Evolutionary conservation across 352 stramenopile species (phyloP), one percentile per base, ranked within the genome.

Genomic region (Phytophthora gonapodyides): DNA sequence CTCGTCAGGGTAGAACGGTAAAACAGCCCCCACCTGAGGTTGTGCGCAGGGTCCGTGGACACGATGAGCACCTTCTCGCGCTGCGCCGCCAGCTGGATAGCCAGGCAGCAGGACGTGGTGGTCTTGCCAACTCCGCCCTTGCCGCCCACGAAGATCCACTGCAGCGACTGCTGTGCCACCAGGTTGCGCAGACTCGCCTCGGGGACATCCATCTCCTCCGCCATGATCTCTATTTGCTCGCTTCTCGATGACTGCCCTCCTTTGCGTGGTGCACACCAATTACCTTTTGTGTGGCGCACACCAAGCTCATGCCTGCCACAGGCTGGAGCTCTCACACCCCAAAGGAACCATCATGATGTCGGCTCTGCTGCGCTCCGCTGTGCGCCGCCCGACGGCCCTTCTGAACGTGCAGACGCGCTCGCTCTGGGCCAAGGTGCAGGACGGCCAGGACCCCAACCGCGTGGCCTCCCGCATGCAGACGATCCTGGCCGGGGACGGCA

Each of bases 31-130:
- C 9, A 92, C 87, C 82, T 96, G 49, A 99, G 83, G 81, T 99
- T 99, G 83, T 99, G 97, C n/a, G 97, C 97, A 0, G 97, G 97
- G 75, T 99, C 97, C 17, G 97, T 99, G n/a, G 95, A 99, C 41
- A 99, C 94, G 61, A 99, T 97, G 43, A 99, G 82, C 51, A 99
- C 97, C 72, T 98, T 98, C 61, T 97, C 87, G 41, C 93, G 78
- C 65, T 91, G 85, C 55, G 90, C 85, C n/a, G 92, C 73, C 49
- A 98, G 78, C 33, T 94, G 90, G 56, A 98, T 94, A 21, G 87
- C 96, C 38, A 99, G 84, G 67, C 95, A 99, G 77, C 97, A 99
- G 48, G 92, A 98, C n/a, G 96, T 99, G 11, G 98, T 99, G 31
- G 94, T 98, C 76, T 98, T 98, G 36, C 94, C 94, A 54, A 98